Evolutionary conservation across 345 rosid species (phyloP).

Genomic region (Boechera divaricarpa): DNA sequence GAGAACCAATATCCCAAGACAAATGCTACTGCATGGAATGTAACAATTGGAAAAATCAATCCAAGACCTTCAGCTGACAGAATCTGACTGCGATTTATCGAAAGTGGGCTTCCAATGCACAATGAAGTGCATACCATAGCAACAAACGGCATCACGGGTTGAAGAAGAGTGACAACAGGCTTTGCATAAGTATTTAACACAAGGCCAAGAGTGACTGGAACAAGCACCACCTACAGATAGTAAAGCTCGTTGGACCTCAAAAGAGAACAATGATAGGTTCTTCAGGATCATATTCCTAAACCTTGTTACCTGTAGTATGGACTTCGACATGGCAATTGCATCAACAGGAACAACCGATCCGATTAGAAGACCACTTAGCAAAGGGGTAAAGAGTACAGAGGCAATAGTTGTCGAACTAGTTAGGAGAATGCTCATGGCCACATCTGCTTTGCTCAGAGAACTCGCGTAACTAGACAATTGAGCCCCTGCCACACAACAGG

Average conservation of each 20-base stretch:
- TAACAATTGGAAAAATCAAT: constrained; percentile 74
- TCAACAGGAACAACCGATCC: constrained; percentile 96
- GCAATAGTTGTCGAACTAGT: constrained; percentile 85
- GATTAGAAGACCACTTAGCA: constrained; percentile 56
- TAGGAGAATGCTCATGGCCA: constrained; percentile 91
- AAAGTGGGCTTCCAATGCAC: constrained; percentile 96
- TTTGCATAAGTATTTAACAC: constrained; percentile 85
- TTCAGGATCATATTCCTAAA: neutral
- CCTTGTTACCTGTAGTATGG: constrained; percentile 79
- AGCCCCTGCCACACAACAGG: constrained; percentile 89
- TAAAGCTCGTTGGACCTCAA: constrained; percentile 15
- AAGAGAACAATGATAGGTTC: constrained; percentile 17
- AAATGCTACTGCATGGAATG: constrained; percentile 83
- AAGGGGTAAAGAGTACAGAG: constrained; percentile 58
- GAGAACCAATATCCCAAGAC: constrained; percentile 85
- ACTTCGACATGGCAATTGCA: constrained; percentile 94
- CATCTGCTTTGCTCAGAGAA: constrained; percentile 62
- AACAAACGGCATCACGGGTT: constrained; percentile 87
- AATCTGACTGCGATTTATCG: constrained; percentile 78
- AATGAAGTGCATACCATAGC: constrained; percentile 92
- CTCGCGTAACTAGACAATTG: constrained; percentile 66
- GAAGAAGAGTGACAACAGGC: constrained; percentile 68
- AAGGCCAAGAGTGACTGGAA: constrained; percentile 84
- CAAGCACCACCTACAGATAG: constrained; percentile 77
- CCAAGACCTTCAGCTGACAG: constrained; percentile 69